These are phyloP conservation scores for Candida broadrunensis DNA, from an alignment of 805 yeast species.

Conservation along the genomic window DNA sequence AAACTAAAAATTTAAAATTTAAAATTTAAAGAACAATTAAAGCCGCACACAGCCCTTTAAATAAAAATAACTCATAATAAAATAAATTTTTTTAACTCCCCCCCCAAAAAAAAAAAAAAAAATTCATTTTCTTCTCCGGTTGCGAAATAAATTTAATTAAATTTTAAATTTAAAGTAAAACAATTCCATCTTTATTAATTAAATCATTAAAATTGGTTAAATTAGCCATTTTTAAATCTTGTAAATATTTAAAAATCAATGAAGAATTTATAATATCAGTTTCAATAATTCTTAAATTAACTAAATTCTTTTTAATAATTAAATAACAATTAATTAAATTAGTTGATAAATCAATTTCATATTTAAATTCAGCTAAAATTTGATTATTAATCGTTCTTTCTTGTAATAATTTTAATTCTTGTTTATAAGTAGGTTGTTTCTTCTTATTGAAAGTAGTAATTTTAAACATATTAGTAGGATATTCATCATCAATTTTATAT, in stretches of 20 bases:
- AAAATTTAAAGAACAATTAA: too few relatives aligned
- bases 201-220: background rate
- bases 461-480: background rate
- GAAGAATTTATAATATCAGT: background rate
- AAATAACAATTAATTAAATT: background rate
- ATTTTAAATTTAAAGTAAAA: background rate
- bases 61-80: background rate
- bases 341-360: background rate
- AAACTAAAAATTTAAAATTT: too few relatives aligned
- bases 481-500: background rate
- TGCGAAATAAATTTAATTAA: too few relatives aligned
- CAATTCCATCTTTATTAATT: background rate
- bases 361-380: background rate
- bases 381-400: background rate
- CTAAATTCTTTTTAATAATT: background rate
- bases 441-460: background rate
- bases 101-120: too few relatives aligned
- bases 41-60: background rate
- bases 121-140: too few relatives aligned
- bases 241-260: background rate
- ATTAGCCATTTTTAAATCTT: background rate
- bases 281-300: background rate
- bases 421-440: background rate
- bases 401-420: background rate
- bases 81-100: too few relatives aligned